Conservation (phyloP, 257 asterid species). For the Solanum chiquidenum region DNA sequence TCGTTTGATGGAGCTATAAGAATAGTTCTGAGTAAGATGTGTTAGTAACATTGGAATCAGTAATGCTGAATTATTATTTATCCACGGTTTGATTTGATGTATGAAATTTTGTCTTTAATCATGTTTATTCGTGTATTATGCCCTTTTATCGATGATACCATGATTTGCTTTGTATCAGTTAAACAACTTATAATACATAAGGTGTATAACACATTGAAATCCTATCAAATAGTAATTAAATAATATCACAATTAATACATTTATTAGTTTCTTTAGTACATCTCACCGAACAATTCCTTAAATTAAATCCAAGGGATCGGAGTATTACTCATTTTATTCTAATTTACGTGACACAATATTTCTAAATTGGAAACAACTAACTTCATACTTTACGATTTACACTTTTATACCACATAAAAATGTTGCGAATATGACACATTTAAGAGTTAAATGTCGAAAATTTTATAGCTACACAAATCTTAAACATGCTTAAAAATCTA, state of each 20-base stretch:
- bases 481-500: background rate
- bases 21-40: no score
- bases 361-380: background rate
- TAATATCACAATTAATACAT: no score
- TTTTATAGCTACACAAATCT: background rate
- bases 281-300: background rate
- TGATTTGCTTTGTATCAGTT: background rate
- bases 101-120: no score
- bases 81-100: background rate
- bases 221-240: no score
- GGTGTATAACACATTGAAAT: background rate
- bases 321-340: background rate
- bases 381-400: no score
- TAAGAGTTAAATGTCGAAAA: background rate
- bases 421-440: background rate
- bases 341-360: background rate
- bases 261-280: no score
- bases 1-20: no score
- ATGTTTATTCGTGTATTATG: background rate
- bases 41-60: background rate
- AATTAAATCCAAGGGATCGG: background rate
- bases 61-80: no score
- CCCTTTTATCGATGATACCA: no score
- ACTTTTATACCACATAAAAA: background rate
- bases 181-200: no score